Evolutionary conservation across 768 basidiomycete species (phyloP).

Genomic region (Podaxis carcinomalis): DNA sequence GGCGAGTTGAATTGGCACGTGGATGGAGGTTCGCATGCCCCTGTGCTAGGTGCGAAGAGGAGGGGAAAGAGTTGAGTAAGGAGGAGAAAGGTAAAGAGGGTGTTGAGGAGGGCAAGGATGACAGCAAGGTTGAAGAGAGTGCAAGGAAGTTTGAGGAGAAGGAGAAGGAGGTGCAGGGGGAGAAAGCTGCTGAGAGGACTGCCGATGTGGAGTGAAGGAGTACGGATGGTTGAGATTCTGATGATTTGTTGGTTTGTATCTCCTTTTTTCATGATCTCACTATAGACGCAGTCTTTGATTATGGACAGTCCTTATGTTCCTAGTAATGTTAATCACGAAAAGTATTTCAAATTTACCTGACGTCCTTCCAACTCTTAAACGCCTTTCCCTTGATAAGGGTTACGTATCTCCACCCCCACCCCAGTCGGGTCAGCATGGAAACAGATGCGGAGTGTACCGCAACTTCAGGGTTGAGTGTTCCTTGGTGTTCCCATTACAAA

Average conservation of each 20-base stretch:
- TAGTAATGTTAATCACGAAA: background rate
- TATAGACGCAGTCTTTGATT: background rate
- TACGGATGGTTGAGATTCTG: background rate
- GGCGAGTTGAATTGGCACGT: constrained; percentile 69
- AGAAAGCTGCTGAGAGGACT: background rate
- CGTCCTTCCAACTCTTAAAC: background rate
- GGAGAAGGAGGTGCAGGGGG: background rate
- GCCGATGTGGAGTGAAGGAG: background rate
- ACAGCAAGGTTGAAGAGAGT: constrained; percentile 41
- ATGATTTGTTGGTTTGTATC: background rate
- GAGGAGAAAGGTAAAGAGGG: constrained; percentile 27
- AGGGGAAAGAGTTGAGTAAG: constrained; percentile 35
- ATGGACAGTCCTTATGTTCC: background rate
- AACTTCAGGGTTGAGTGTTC: no score
- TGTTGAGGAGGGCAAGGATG: constrained; percentile 39
- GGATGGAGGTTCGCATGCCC: constrained; percentile 82
- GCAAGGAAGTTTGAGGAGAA: constrained; percentile 23
- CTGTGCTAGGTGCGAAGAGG: constrained; percentile 61
- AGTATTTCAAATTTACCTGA: background rate
- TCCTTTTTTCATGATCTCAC: background rate
- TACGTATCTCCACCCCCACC: no score
- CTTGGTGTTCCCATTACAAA: background rate
- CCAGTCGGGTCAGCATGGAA: no score
- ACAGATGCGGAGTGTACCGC: no score
- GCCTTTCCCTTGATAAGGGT: background rate